Evolutionary conservation across 73 alveolate species (phyloP), one percentile per base, ranked within the genome.

Genomic region (Blepharisma stoltei): DNA sequence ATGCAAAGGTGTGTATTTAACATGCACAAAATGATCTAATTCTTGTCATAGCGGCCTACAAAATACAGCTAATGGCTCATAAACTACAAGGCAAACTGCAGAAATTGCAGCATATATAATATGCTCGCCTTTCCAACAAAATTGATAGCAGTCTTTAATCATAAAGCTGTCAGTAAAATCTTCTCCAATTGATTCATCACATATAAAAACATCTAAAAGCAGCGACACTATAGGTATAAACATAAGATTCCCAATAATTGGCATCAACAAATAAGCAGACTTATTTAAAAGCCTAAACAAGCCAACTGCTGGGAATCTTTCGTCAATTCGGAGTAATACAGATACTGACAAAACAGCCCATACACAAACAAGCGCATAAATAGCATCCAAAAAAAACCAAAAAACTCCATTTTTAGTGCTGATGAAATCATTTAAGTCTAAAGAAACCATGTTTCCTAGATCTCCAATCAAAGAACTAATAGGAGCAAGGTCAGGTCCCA

Each of bases 201-300:
- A 60, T 20, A 60, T 14, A 60, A 20, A 60, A 8, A 60, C 11
- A 60, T 60, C 23, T 38, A 60, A 14, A 14, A 60, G 37, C 73
- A 60, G 0, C 23, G 73, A 60, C 5, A 60, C 23, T 25, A 60
- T 25, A 18, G 73, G 73, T 25, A 60, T 60, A 60, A 60, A 60
- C 11, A 14, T 25, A 20, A 60, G 14, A 25, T 25, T 60, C 5
- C 48, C 37, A 1, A n/a, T 0, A 14, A 60, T 18, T 60, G 46
- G 38, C 23, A 60, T 18, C 48, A 60, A 14, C 0, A 60, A 20
- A 8, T 60, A 0, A 60, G 14, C 23, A 18, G 23, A 20, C 45
- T 60, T 25, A 60, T 60, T 60, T 20, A 60, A 2, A 0, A 20
- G n/a, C 14, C 18, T 25, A 14, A 60, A 60, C 37, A n/a, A 5